A percentile compares a stretch with the other conserved stretches of the same genome.
phyloP scores from a whole-genome alignment of 23 red algal species.

The Rhodosorus marinus region DNA sequence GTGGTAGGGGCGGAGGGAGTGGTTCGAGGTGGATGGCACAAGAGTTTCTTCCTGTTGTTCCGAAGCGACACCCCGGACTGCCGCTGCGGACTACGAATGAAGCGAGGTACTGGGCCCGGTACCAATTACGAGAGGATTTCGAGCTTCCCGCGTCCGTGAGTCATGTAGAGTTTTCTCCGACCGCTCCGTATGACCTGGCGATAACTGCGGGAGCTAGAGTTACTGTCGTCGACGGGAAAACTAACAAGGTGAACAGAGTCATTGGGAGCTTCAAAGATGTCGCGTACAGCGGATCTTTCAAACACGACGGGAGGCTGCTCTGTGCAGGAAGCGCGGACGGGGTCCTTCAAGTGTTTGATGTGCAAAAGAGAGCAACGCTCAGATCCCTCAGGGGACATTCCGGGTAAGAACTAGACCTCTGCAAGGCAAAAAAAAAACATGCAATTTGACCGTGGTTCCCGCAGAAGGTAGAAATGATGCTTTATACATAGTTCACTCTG shows the following conservation, averaged over 20 bases:
- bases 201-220: conserved; percentile 33
- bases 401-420: conserved; percentile 24
- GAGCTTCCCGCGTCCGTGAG: conserved; percentile 6
- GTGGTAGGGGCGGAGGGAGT: no score
- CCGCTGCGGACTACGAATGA: background rate
- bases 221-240: conserved; percentile 10
- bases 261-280: conserved; percentile 37
- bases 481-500: conserved; percentile 61
- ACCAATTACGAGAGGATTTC: background rate
- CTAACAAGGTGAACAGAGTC: conserved; percentile 3
- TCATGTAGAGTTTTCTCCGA: conserved; percentile 29
- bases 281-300: conserved; percentile 39
- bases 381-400: conserved; percentile 45
- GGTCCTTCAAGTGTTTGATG: conserved; percentile 46
- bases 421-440: background rate
- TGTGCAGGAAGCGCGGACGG: conserved; percentile 52
- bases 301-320: conserved; percentile 60
- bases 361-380: conserved; percentile 26
- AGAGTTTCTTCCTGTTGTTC: background rate
- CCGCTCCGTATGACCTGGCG: conserved; percentile 33
- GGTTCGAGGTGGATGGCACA: background rate
- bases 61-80: background rate
- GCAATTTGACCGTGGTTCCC: background rate
- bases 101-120: background rate
- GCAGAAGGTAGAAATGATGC: conserved; percentile 17